These are phyloP conservation scores for Spathaspora passalidarum DNA, from an alignment of 805 yeast species.

Conservation along the genomic window DNA sequence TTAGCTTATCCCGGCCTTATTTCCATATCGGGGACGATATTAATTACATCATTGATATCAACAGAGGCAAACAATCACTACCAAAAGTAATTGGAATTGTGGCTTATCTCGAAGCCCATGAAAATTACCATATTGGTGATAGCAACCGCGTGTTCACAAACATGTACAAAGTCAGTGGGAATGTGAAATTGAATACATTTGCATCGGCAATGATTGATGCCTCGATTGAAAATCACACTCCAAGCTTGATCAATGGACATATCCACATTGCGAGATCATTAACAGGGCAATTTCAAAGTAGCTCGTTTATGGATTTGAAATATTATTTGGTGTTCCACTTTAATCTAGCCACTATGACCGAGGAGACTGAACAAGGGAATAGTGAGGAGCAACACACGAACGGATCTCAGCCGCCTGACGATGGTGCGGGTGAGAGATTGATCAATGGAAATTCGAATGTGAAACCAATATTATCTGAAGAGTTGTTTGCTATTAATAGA, in stretches of 20 bases:
- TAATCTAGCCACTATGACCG: conserved; percentile 27
- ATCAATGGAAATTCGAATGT: neutral
- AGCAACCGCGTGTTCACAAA: conserved; percentile 16
- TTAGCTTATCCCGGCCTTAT: conserved; percentile 30
- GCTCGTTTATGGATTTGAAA: conserved; percentile 32
- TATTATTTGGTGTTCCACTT: conserved; percentile 36
- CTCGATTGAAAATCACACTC: conserved; percentile 5
- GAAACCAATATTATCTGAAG: neutral
- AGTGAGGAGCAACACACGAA: neutral
- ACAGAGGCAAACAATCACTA: conserved; percentile 4
- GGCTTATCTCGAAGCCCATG: conserved; percentile 39
- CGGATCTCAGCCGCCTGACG: neutral
- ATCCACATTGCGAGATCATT: conserved; percentile 29
- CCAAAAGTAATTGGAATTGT: conserved; percentile 32
- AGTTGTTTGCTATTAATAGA: conserved; percentile 8
- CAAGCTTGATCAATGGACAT: conserved; percentile 19
- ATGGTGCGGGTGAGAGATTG: conserved; percentile 1
- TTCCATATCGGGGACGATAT: conserved; percentile 40
- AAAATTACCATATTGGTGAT: conserved; percentile 24
- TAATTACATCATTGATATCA: conserved; percentile 27
- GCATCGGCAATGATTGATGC: conserved; percentile 22
- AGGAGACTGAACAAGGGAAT: conserved; percentile 4
- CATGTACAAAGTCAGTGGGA: conserved; percentile 33
- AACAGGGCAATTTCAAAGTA: conserved; percentile 35
- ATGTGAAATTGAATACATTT: conserved; percentile 29